Evolutionary conservation across 2,329 filamentous ascomycete genomes (phyloP).

Genomic region (Talaromyces verruculosus): DNA sequence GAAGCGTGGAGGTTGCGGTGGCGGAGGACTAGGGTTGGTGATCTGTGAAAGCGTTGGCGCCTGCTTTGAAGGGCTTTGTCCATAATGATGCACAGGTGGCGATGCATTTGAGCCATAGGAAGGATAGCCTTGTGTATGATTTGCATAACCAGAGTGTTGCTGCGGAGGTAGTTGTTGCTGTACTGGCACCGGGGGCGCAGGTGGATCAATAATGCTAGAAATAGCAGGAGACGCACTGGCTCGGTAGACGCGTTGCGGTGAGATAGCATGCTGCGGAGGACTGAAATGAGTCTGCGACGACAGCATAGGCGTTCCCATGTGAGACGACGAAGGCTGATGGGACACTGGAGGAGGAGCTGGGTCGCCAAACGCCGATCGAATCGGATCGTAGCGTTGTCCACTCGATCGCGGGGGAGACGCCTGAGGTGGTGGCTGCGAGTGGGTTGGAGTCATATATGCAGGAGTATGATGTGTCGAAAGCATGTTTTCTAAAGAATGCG

Average conservation of each 20-base stretch:
- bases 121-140: slow-evolving; percentile 22
- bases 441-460: slow-evolving; percentile 26
- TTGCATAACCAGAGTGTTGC: slow-evolving; percentile 23
- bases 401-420: slow-evolving; percentile 57
- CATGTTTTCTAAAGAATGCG: slow-evolving; percentile 20
- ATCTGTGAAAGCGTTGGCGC: slow-evolving; percentile 20
- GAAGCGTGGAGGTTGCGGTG: slow-evolving; percentile 11
- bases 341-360: slow-evolving; percentile 41
- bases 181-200: slow-evolving; percentile 39
- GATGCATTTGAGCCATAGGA: slow-evolving; percentile 15
- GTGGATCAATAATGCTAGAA: slow-evolving; percentile 80
- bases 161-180: slow-evolving; percentile 24
- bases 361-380: slow-evolving; percentile 66
- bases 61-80: slow-evolving; percentile 22
- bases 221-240: slow-evolving; percentile 92
- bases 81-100: slow-evolving; percentile 17
- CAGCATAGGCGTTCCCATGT: slow-evolving; percentile 60
- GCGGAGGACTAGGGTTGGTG: slow-evolving; percentile 18
- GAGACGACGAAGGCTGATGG: slow-evolving; percentile 53
- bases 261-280: slow-evolving; percentile 47
- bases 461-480: slow-evolving; percentile 20
- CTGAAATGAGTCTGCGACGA: slow-evolving; percentile 37
- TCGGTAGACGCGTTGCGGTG: slow-evolving; percentile 56
- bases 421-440: slow-evolving; percentile 31
- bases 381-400: slow-evolving; percentile 85